A percentile compares a stretch with the other conserved stretches of the same genome.
Conservation (phyloP, 257 asterid species). For the Leptodermis oblonga region DNA sequence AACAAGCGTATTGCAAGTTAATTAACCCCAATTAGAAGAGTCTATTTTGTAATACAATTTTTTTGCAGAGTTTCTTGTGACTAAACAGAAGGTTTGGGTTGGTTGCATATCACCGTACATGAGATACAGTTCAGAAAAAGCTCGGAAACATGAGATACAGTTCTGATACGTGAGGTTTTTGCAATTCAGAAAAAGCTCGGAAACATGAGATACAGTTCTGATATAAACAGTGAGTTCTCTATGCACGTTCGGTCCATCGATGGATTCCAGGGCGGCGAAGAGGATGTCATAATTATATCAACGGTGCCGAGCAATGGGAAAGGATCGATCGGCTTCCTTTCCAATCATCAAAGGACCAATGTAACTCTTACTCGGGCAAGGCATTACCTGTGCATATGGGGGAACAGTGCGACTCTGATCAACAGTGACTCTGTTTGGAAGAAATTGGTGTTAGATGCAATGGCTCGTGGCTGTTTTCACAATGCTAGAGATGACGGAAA, state of each 20-base stretch:
- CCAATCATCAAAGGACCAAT: conserved; percentile 50
- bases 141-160: no score
- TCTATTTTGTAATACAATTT: background rate
- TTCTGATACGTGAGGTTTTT: no score
- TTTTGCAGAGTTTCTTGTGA: conserved; percentile 35
- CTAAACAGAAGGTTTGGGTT: conserved; percentile 43
- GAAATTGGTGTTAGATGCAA: conserved; percentile 49
- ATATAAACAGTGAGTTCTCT: conserved; percentile 43
- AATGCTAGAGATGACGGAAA: conserved; percentile 21
- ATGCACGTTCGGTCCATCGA: conserved; percentile 71
- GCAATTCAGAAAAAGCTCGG: conserved; percentile 55
- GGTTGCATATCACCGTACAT: conserved; percentile 85
- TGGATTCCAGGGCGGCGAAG: conserved; percentile 91
- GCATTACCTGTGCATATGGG: no score
- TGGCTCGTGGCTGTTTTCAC: conserved; percentile 52
- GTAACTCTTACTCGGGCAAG: conserved; percentile 77
- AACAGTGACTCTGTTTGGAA: conserved; percentile 62
- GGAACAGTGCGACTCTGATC: conserved; percentile 44
- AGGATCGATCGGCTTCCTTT: conserved; percentile 73
- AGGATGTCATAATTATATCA: conserved; percentile 68
- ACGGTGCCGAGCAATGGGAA: conserved; percentile 63
- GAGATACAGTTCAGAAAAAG: no score
- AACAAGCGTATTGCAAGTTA: background rate
- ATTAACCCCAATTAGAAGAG: background rate
- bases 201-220: conserved; percentile 45